Evolutionary conservation across 805 yeast species (phyloP).

Genomic region (Candida loeiensis): DNA sequence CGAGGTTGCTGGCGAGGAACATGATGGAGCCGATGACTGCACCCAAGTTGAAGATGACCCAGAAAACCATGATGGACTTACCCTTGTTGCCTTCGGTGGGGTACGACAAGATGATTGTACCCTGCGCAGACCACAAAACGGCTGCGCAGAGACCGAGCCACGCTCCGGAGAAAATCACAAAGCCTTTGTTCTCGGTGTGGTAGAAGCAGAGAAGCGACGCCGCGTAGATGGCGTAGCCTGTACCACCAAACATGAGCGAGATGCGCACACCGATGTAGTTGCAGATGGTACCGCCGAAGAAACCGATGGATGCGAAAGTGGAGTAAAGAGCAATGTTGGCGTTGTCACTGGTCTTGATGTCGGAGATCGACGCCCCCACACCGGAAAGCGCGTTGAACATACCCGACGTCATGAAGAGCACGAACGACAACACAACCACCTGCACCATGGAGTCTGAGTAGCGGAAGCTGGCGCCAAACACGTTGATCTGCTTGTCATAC

Average conservation of each 20-base stretch:
- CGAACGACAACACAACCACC: constrained; percentile 44
- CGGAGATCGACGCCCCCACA: constrained; percentile 42
- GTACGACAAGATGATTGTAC: constrained; percentile 54
- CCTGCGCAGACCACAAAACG: constrained; percentile 58
- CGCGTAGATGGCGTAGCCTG: constrained; percentile 52
- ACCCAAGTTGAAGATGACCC: constrained; percentile 61
- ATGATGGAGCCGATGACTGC: constrained; percentile 57
- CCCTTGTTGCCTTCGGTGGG: constrained; percentile 54
- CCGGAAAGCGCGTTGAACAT: constrained; percentile 52
- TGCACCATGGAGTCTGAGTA: constrained; percentile 41
- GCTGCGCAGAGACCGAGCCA: constrained; percentile 55
- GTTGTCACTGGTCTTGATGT: constrained; percentile 40
- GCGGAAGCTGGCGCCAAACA: constrained; percentile 14
- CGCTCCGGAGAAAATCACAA: constrained; percentile 55
- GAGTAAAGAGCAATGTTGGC: constrained; percentile 52
- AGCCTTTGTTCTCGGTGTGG: constrained; percentile 46
- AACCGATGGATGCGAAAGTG: constrained; percentile 56
- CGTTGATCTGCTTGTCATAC: constrained; percentile 29
- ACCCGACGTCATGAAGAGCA: constrained; percentile 50
- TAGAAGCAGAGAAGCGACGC: constrained; percentile 49
- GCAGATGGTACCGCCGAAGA: constrained; percentile 53
- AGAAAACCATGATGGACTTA: constrained; percentile 49
- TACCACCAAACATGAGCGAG: constrained; percentile 49
- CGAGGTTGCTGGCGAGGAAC: constrained; percentile 53
- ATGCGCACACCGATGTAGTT: constrained; percentile 46